Conservation (phyloP, 768 basidiomycete genomes). For the Pulveroboletus sp. region DNA sequence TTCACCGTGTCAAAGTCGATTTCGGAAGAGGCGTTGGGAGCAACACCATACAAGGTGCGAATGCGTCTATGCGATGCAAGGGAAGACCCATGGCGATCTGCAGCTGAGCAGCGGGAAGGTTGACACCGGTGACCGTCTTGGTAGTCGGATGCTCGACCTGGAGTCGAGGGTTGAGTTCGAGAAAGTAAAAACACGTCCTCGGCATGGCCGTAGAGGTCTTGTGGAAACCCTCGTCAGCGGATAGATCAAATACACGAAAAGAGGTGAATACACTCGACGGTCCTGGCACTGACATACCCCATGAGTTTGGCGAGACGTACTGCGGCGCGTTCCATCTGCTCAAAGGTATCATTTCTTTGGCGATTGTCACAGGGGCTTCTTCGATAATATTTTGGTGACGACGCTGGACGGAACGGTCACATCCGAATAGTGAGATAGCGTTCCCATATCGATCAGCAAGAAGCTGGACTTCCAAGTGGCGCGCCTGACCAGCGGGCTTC, state of each 20-base stretch:
- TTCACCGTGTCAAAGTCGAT: too few species aligned
- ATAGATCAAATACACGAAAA: not conserved
- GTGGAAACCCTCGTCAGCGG: constrained; percentile 2
- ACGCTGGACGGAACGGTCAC: constrained; percentile 98
- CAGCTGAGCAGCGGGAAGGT: constrained; percentile 94
- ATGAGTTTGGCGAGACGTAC: constrained; percentile 98
- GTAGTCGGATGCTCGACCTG: constrained; percentile 99
- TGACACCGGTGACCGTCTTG: constrained; percentile 98
- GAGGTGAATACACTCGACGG: constrained; percentile 78
- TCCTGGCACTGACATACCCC: constrained; percentile 98
- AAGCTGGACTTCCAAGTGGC: constrained; percentile 97
- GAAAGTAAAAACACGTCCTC: constrained; percentile 96
- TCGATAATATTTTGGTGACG: constrained; percentile 99
- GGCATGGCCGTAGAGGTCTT: constrained; percentile 91
- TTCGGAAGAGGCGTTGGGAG: too few species aligned
- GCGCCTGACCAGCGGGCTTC: constrained; percentile 97
- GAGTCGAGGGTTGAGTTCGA: constrained; percentile 98
- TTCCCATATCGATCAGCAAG: constrained; percentile 99
- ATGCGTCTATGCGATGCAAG: constrained; percentile 95
- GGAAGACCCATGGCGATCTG: constrained; percentile 99
- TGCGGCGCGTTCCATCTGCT: constrained; percentile 99
- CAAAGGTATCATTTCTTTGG: constrained; percentile 86
- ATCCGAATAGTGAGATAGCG: constrained; percentile 97
- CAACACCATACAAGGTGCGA: constrained; percentile 92
- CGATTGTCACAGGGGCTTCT: constrained; percentile 98